phyloP scores from a whole-genome alignment of 2,329 filamentous ascomycete species.

The Aspergillus sp. region DNA sequence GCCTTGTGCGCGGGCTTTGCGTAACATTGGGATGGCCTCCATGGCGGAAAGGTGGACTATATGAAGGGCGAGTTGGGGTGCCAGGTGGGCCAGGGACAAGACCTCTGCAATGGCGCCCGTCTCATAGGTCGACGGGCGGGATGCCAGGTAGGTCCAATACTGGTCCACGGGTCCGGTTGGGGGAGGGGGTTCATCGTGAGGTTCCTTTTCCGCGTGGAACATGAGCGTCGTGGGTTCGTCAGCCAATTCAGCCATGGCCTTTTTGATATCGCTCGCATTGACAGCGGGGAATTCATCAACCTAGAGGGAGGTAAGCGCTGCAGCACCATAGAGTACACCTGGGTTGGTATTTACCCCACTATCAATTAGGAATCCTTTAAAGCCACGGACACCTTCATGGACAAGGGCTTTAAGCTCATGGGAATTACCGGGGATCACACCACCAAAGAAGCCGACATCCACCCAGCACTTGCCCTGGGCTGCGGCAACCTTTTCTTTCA shows the following conservation, averaged over 20 bases:
- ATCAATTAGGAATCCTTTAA: constrained; percentile 97
- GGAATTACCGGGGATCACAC: constrained; percentile 86
- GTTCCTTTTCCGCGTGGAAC: constrained; percentile 99
- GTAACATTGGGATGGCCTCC: constrained; percentile 79
- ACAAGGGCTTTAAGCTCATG: constrained; percentile 77
- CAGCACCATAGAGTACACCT: too few relatives aligned
- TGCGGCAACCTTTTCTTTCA: constrained; percentile 82
- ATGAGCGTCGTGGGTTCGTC: constrained; percentile 86
- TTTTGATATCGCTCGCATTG: constrained; percentile 72
- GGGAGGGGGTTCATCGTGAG: constrained; percentile 64
- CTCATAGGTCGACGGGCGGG: constrained; percentile 85
- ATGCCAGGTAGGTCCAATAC: constrained; percentile 89
- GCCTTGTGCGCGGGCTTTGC: constrained; percentile 68
- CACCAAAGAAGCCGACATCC: constrained; percentile 97
- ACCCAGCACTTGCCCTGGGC: constrained; percentile 92
- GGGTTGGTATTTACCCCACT: constrained; percentile 69
- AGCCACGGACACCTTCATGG: constrained; percentile 82
- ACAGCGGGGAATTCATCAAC: constrained; percentile 95
- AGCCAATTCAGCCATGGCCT: constrained; percentile 78
- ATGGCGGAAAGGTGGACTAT: constrained; percentile 92
- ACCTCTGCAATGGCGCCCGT: constrained; percentile 88
- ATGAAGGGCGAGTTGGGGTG: constrained; percentile 81
- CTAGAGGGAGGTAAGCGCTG: constrained; percentile 42
- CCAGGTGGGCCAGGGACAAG: constrained; percentile 75
- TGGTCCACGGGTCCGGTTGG: constrained; percentile 68